Base-by-base conservation (phyloP, 2,329 filamentous ascomycete species). In the Hortaea werneckii region DNA sequence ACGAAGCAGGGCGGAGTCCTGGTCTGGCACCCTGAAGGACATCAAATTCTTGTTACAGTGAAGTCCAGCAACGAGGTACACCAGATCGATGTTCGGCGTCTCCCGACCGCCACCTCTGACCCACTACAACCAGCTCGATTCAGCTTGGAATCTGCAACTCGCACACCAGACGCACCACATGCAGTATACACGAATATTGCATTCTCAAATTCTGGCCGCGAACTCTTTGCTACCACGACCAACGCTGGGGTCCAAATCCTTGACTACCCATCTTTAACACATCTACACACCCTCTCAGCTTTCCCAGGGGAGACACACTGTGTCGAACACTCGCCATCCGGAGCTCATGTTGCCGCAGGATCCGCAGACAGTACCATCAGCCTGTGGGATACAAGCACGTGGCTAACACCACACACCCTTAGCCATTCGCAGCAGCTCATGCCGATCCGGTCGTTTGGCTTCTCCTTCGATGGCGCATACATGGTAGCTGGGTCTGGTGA, bases 401-500 rank as follows among this genome's bases (percentile, higher is more conserved):
- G 84, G 83, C 71, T 88, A 37, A 79, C 79, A 32, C 74, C 77
- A 55, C 83, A 86, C 69, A 73, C 76, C 7, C 82, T 82, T 1
- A 11, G 41, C n/a, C 28, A 41, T 3, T 37, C 42, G 5, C 29
- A 11, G 5, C 47, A 50, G 34, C 12, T 27, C 5, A 52, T 50
- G 13, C 79, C 83, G 3, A 80, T 89, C 28, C 76, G 78, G 58
- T 85, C 78, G 59, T 72, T 89, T 46, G 81, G 82, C 58, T 90
- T 89, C 61, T 84, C 79, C 11, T 89, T 85, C 64, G 85, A 89
- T 56, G 85, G 85, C 1, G 81, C 78, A 57, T 90, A 82, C 59
- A 68, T 89, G 26, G 79, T 82, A 2, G 84, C 80, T 7, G 85
- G 84, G 13, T 84, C 82, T 47, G 59, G 58, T 4, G 32, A 37